phyloP scores from a whole-genome alignment of 805 yeast genomes.

The Lipomyces yamanashiensis region DNA sequence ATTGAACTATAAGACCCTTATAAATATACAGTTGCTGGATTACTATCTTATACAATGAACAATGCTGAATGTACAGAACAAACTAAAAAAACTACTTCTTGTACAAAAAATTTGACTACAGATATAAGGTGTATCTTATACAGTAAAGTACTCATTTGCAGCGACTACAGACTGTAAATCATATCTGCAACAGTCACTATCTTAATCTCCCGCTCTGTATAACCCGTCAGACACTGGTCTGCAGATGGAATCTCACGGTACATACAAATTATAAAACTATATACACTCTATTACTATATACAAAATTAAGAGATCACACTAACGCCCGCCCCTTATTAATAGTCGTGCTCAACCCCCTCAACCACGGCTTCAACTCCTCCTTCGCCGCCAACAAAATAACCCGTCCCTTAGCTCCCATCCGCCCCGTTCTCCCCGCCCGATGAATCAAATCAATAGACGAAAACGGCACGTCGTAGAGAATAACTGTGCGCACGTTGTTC shows the following conservation, averaged over 20 bases:
- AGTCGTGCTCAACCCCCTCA: constrained; percentile 68
- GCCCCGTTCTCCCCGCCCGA: constrained; percentile 91
- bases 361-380: constrained; percentile 39
- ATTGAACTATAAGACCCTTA: too few species aligned
- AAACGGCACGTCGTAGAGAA: constrained; percentile 83
- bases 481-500: constrained; percentile 75
- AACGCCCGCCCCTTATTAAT: constrained; percentile 56
- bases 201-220: constrained; percentile 34
- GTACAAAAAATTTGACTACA: too few species aligned
- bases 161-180: too few species aligned
- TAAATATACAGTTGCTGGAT: too few species aligned
- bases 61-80: too few species aligned
- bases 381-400: constrained; percentile 79
- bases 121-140: constrained; percentile 5
- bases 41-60: too few species aligned
- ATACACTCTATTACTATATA: neutral
- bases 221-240: constrained; percentile 26
- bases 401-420: constrained; percentile 88
- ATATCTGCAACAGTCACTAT: too few species aligned
- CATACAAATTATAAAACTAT: neutral
- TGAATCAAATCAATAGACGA: constrained; percentile 86
- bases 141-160: constrained; percentile 27
- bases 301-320: constrained; percentile 35
- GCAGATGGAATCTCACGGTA: constrained; percentile 28
- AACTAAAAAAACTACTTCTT: too few species aligned